Conservation (phyloP, 2,329 filamentous ascomycete species). For the Septoria petroselini region DNA sequence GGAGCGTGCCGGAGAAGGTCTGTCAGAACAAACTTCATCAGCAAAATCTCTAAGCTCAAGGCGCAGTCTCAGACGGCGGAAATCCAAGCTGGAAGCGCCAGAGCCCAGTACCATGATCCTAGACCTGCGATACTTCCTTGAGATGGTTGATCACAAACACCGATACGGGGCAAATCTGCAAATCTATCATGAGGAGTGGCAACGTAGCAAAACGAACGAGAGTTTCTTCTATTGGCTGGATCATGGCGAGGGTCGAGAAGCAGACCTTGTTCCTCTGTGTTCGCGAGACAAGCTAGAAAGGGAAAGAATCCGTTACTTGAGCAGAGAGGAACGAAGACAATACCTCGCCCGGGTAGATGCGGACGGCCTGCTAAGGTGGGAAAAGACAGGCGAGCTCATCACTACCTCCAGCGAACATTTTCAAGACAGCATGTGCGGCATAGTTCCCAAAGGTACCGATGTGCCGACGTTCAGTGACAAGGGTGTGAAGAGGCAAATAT, state of each 20-base stretch:
- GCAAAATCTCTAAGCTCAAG: conserved; percentile 48
- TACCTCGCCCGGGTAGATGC: conserved; percentile 75
- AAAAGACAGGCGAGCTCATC: conserved; percentile 73
- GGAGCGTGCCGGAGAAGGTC: conserved; percentile 63
- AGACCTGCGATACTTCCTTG: conserved; percentile 77
- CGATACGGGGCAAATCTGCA: conserved; percentile 79
- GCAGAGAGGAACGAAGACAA: conserved; percentile 72
- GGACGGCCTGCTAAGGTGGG: conserved; percentile 75
- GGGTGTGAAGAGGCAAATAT: conserved; percentile 13
- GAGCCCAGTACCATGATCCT: conserved; percentile 66
- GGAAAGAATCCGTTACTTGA: conserved; percentile 81
- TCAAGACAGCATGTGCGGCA: conserved; percentile 71
- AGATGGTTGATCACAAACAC: conserved; percentile 72
- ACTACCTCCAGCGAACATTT: conserved; percentile 69
- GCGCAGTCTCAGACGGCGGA: conserved; percentile 43
- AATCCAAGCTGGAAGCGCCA: conserved; percentile 45
- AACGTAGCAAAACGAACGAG: conserved; percentile 67
- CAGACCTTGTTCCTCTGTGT: conserved; percentile 65
- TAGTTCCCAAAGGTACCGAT: conserved; percentile 44
- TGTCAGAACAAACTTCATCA: conserved; percentile 30
- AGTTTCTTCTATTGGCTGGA: conserved; percentile 93
- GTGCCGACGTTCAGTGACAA: conserved; percentile 39
- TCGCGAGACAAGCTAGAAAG: conserved; percentile 70
- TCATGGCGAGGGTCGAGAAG: conserved; percentile 65
- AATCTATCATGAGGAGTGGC: conserved; percentile 81